phyloP scores from a whole-genome alignment of 805 yeast genomes.

The Wickerhamomyces tratensis region DNA sequence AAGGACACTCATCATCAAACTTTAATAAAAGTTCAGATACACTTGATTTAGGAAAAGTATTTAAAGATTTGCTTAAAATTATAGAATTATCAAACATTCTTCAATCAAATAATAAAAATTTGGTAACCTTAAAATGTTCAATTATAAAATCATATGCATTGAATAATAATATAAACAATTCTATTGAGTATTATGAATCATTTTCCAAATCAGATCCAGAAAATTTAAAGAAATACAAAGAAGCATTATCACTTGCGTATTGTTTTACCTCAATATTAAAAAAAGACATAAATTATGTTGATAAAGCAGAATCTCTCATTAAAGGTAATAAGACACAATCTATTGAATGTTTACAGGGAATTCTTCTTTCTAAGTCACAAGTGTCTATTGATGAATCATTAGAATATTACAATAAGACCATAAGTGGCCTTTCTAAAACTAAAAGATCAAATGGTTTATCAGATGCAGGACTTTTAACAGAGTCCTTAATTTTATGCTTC shows the following conservation, averaged over 20 bases:
- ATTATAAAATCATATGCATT: constrained; percentile 26
- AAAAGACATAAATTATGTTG: too few relatives aligned
- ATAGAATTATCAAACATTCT: background rate
- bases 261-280: background rate
- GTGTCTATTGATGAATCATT: constrained; percentile 31
- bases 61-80: background rate
- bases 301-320: too few relatives aligned
- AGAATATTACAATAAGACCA: constrained; percentile 35
- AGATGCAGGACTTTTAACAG: constrained; percentile 33
- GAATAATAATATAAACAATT: constrained; percentile 18
- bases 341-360: constrained; percentile 24
- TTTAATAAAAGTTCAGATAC: too few relatives aligned
- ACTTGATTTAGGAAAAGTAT: background rate
- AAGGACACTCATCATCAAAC: background rate
- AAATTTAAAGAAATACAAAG: too few relatives aligned
- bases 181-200: constrained; percentile 16
- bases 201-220: background rate
- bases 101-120: background rate
- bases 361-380: constrained; percentile 31
- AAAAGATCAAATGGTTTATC: constrained; percentile 26
- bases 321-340: constrained; percentile 15
- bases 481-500: constrained; percentile 33
- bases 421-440: constrained; percentile 25
- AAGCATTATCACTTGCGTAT: background rate
- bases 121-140: background rate